Evolutionary conservation across 495 filamentous ascomycete species (phyloP).

Genomic region (Trichoderma parareesei): DNA sequence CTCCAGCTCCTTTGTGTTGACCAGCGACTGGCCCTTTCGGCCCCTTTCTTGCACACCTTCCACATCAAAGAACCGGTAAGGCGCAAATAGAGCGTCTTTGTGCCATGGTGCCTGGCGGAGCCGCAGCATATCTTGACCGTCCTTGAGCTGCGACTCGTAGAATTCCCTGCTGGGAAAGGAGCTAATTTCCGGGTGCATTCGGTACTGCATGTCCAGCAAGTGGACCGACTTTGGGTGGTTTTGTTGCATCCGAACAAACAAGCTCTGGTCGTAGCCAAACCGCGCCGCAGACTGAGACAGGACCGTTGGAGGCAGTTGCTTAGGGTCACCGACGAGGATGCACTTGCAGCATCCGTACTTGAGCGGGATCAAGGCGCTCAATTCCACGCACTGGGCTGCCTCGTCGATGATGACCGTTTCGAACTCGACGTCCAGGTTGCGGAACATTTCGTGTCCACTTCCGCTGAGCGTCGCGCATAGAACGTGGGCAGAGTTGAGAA

Average conservation of each 20-base stretch:
- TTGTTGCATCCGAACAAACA: conserved; percentile 95
- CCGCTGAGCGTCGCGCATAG: conserved; percentile 94
- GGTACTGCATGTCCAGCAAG: conserved; percentile 91
- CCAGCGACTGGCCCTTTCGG: conserved; percentile 72
- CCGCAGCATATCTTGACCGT: conserved; percentile 73
- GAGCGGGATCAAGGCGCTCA: conserved; percentile 91
- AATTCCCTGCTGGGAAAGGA: conserved; percentile 81
- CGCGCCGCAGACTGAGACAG: conserved; percentile 85
- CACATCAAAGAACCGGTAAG: conserved; percentile 97
- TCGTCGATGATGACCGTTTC: conserved; percentile 98
- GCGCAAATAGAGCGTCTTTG: conserved; percentile 65
- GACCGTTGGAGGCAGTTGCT: conserved; percentile 92
- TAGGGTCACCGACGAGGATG: conserved; percentile 94
- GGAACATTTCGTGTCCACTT: conserved; percentile 96
- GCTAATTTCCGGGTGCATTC: conserved; percentile 97
- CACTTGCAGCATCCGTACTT: conserved; percentile 98
- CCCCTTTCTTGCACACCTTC: conserved; percentile 75
- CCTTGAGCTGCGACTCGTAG: conserved; percentile 78
- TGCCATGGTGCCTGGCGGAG: conserved; percentile 80
- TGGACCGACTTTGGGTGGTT: conserved; percentile 88
- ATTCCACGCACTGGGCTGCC: conserved; percentile 94
- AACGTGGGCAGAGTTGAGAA: conserved; percentile 82
- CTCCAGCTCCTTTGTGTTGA: conserved; percentile 80
- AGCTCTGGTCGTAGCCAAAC: conserved; percentile 93
- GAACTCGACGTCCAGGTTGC: conserved; percentile 87